phyloP scores from a whole-genome alignment of 2,329 filamentous ascomycete species.

The Amylocarpus encephaloides region DNA sequence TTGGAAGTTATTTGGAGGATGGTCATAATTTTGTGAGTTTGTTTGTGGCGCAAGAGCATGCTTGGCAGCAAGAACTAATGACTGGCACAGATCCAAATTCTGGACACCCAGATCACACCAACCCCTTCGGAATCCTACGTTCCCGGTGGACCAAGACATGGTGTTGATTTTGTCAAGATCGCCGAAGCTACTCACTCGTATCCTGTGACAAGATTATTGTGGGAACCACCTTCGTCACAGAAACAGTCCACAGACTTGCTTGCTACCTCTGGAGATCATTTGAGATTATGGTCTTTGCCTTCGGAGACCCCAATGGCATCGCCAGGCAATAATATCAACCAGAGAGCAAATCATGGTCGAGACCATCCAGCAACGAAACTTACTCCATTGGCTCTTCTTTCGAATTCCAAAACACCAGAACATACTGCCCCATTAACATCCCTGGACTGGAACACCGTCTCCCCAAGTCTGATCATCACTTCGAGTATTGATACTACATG shows the following conservation, averaged over 20 bases:
- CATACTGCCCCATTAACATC: constrained; percentile 96
- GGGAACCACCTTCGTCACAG: constrained; percentile 91
- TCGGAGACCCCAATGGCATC: constrained; percentile 50
- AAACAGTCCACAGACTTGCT: constrained; percentile 94
- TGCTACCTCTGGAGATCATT: constrained; percentile 89
- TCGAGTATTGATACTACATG: constrained; percentile 98
- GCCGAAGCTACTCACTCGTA: constrained; percentile 98
- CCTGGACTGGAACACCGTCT: constrained; percentile 96
- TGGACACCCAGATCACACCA: constrained; percentile 74
- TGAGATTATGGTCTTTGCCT: constrained; percentile 89
- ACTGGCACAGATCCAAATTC: constrained; percentile 76
- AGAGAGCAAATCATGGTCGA: constrained; percentile 52
- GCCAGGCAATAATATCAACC: constrained; percentile 61
- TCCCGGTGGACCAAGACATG: constrained; percentile 65
- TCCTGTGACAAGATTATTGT: constrained; percentile 88
- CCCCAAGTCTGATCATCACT: constrained; percentile 94
- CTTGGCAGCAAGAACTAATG: neutral
- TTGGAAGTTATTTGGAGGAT: constrained; percentile 95
- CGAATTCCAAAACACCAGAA: constrained; percentile 96
- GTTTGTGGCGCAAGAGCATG: neutral
- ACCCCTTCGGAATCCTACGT: constrained; percentile 63
- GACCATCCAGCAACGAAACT: constrained; percentile 67
- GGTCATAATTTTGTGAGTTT: constrained; percentile 86
- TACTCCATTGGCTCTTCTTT: constrained; percentile 84
- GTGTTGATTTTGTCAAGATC: constrained; percentile 84